Evolutionary conservation across 345 rosid genomes (phyloP).

Genomic region (Noccaea caerulescens): DNA sequence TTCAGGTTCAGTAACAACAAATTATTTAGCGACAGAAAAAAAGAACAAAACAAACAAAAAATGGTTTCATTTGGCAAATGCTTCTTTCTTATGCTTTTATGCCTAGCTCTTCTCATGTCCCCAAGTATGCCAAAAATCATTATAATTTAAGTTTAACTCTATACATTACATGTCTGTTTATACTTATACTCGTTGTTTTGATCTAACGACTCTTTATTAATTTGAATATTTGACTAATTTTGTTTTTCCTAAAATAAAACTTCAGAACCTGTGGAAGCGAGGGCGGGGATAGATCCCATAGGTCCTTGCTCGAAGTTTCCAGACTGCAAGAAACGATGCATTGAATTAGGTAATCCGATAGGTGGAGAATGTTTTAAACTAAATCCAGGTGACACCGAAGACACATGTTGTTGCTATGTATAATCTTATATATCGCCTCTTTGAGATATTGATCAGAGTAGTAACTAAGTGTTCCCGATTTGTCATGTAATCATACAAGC

Average conservation of each 20-base stretch:
- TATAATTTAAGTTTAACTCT: background rate
- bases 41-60: background rate
- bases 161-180: background rate
- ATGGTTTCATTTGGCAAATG: conserved; percentile 28
- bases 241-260: background rate
- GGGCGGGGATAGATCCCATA: background rate
- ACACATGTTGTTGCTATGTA: conserved; percentile 1
- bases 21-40: background rate
- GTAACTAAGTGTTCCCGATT: too few species aligned
- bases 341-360: background rate
- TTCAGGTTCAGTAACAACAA: too few species aligned
- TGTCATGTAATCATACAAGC: too few species aligned
- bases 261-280: conserved; percentile 13
- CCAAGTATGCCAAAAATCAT: conserved; percentile 22
- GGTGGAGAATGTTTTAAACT: conserved; percentile 2
- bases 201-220: background rate
- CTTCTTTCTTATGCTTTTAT: conserved; percentile 8
- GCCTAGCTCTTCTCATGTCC: conserved; percentile 2
- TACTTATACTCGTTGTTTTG: background rate
- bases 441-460: background rate
- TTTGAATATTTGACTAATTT: background rate
- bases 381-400: background rate
- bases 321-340: conserved; percentile 4
- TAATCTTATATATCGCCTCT: background rate
- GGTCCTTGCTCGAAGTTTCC: conserved; percentile 3